phyloP scores from a whole-genome alignment of 345 rosid genomes.

The Salix viminalis region DNA sequence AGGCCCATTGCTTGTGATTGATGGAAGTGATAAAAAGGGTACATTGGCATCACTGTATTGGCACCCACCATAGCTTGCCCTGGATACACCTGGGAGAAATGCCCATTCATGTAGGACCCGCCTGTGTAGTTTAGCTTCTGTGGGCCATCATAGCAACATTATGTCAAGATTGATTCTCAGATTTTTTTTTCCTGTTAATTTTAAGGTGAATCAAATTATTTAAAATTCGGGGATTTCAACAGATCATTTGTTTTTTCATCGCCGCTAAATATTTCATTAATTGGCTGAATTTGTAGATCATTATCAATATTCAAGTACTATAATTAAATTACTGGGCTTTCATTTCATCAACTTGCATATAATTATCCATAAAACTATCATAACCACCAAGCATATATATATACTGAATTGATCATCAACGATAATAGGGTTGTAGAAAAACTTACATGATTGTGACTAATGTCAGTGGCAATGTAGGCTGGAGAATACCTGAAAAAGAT shows the following conservation, averaged over 20 bases:
- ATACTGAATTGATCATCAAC: not conserved
- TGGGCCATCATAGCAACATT: not conserved
- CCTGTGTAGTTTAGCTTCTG: conserved; percentile 70
- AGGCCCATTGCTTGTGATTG: conserved; percentile 74
- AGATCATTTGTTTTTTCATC: not conserved
- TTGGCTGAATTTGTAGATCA: not conserved
- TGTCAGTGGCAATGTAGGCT: conserved; percentile 54
- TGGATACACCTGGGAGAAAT: conserved; percentile 58
- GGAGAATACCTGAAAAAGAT: conserved; percentile 56
- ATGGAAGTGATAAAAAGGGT: conserved; percentile 67
- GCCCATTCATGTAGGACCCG: conserved; percentile 71
- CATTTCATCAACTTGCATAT: not conserved
- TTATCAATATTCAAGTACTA: not conserved
- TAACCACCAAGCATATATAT: no score
- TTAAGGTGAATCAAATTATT: not conserved
- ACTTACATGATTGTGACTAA: conserved; percentile 71
- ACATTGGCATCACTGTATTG: conserved; percentile 74
- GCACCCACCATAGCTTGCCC: conserved; percentile 67
- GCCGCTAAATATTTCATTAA: not conserved
- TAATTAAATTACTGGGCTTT: not conserved
- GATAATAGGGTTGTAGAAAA: not conserved
- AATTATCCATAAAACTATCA: not conserved
- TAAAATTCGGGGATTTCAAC: not conserved
- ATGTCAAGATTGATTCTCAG: not conserved
- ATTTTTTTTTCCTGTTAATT: not conserved